phyloP scores from a whole-genome alignment of 805 yeast species.

The Nakazawaea laoshanensis region DNA sequence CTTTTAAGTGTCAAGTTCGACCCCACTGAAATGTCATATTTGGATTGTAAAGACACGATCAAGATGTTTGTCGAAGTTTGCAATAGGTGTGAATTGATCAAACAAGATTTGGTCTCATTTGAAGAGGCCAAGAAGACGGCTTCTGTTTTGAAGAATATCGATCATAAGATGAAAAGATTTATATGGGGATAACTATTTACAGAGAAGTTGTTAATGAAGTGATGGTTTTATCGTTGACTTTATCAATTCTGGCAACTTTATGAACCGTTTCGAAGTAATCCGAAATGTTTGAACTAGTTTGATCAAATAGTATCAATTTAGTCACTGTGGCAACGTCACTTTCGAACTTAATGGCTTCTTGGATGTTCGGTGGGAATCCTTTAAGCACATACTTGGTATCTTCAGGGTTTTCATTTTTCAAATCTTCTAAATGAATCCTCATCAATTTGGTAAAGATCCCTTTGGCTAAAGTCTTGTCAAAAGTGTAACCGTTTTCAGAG shows the following conservation, averaged over 20 bases:
- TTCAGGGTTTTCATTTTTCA: conserved; percentile 18
- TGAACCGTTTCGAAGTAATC: conserved; percentile 63
- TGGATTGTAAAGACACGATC: conserved; percentile 12
- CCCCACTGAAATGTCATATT: conserved; percentile 11
- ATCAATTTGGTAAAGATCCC: conserved; percentile 46
- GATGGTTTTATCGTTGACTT: conserved; percentile 1
- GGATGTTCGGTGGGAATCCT: conserved; percentile 53
- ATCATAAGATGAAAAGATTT: conserved; percentile 26
- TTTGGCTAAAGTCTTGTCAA: conserved; percentile 23
- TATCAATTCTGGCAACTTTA: conserved; percentile 27
- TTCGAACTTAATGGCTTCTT: conserved; percentile 67
- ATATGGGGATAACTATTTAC: conserved; percentile 25
- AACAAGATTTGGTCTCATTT: conserved; percentile 23
- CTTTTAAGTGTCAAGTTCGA: conserved; percentile 14
- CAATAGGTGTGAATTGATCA: conserved; percentile 16
- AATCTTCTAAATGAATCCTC: conserved; percentile 27
- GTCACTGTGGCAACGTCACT: conserved; percentile 50
- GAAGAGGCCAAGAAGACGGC: conserved; percentile 26
- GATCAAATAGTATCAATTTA: conserved; percentile 27
- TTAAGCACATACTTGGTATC: conserved; percentile 40
- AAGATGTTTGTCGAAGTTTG: conserved; percentile 15
- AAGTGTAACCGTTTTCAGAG: conserved; percentile 19
- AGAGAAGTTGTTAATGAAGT: neutral
- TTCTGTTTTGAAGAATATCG: conserved; percentile 24
- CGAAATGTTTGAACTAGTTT: conserved; percentile 31